Percentiles rank a stretch among this genome's conserved stretches.
Evolutionary conservation across 768 basidiomycete species (phyloP).

Genomic region (Clitopilus hobsonii): DNA sequence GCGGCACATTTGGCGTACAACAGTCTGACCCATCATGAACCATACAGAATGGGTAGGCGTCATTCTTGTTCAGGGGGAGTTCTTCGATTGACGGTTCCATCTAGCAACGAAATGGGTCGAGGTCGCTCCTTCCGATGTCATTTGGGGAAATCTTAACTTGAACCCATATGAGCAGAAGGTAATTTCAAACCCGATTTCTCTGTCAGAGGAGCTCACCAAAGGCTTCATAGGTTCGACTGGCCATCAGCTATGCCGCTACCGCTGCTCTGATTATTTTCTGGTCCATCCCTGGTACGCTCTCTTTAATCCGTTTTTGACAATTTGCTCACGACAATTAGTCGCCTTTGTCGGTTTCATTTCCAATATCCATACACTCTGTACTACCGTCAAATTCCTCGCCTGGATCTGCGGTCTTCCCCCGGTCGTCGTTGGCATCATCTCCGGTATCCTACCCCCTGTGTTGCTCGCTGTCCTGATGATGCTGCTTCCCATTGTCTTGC

Average conservation of each 20-base stretch:
- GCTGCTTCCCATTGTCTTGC: slow-evolving; percentile 76
- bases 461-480: slow-evolving; percentile 88
- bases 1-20: slow-evolving; percentile 87
- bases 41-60: slow-evolving; percentile 72
- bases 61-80: not conserved
- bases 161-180: slow-evolving; percentile 85
- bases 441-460: slow-evolving; percentile 84
- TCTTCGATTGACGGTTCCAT: not conserved
- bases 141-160: slow-evolving; percentile 87
- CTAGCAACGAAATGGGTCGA: slow-evolving; percentile 64
- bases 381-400: slow-evolving; percentile 60
- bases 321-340: slow-evolving; percentile 31
- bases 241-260: slow-evolving; percentile 70
- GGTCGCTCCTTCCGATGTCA: slow-evolving; percentile 82
- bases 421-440: slow-evolving; percentile 73
- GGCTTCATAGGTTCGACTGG: slow-evolving; percentile 38
- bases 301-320: not conserved
- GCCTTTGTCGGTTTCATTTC: slow-evolving; percentile 84
- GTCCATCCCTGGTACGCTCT: slow-evolving; percentile 70
- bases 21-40: slow-evolving; percentile 71
- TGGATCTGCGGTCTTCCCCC: slow-evolving; percentile 78
- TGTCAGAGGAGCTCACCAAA: not conserved
- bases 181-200: not conserved
- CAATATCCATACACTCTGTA: slow-evolving; percentile 71
- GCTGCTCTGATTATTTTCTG: slow-evolving; percentile 81